A percentile compares a stretch with the other conserved stretches of the same genome.
phyloP scores from a whole-genome alignment of 108 stramenopile genomes.

The Conticribra guillardii region DNA sequence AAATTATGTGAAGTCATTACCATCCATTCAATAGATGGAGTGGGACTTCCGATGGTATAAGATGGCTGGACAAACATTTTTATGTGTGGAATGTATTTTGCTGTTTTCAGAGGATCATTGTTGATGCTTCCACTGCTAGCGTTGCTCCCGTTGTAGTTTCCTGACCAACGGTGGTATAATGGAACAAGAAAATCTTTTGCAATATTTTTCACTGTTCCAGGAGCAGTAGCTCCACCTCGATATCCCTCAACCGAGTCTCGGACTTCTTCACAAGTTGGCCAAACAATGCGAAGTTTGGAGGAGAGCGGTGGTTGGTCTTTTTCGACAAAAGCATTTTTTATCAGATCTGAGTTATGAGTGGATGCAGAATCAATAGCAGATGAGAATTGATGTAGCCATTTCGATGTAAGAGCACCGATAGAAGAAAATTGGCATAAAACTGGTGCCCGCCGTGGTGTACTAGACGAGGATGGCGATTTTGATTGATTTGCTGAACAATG shows the following conservation, averaged over 20 bases:
- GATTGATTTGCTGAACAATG: neutral
- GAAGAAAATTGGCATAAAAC: constrained; percentile 80
- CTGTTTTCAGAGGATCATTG: constrained; percentile 48
- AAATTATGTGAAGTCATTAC: constrained; percentile 73
- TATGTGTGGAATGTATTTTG: constrained; percentile 69
- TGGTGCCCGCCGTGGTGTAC: constrained; percentile 18
- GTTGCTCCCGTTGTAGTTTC: too few species aligned
- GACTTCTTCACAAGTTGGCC: constrained; percentile 77
- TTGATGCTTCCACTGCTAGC: neutral
- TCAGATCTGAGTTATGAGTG: constrained; percentile 7
- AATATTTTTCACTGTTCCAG: constrained; percentile 60
- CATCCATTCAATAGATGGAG: constrained; percentile 60
- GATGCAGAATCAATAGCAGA: constrained; percentile 49
- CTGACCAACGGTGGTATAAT: constrained; percentile 59
- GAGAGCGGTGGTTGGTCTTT: neutral
- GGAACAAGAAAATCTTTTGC: constrained; percentile 60
- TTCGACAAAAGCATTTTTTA: neutral
- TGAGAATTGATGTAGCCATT: constrained; percentile 57
- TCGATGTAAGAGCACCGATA: constrained; percentile 63
- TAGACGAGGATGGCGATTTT: constrained; percentile 4
- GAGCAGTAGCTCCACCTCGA: constrained; percentile 65
- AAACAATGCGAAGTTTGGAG: constrained; percentile 54
- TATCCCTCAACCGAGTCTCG: constrained; percentile 63
- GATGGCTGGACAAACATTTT: constrained; percentile 70
- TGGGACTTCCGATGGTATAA: neutral